Conservation (phyloP, 2,329 filamentous ascomycete species). For the Aspergillus unguis region DNA sequence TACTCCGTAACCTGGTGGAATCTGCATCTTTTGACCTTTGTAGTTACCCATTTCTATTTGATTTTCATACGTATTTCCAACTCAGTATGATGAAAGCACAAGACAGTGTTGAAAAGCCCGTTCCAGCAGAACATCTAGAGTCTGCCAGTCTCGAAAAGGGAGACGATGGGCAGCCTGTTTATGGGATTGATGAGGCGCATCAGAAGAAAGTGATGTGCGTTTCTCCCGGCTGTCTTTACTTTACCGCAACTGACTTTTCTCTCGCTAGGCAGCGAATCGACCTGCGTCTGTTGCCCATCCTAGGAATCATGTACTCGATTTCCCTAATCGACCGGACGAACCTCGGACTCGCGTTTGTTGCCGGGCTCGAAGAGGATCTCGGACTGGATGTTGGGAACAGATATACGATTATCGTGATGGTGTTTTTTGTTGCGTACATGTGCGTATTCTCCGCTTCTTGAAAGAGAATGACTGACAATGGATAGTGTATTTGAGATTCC, state of each 20-base stretch:
- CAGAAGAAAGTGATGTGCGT: slow-evolving; percentile 16
- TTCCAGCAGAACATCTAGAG: slow-evolving; percentile 8
- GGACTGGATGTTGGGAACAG: slow-evolving; percentile 22
- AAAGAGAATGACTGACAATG: neutral
- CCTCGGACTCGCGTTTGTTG: slow-evolving; percentile 31
- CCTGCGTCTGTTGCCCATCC: slow-evolving; percentile 38
- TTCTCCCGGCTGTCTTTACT: neutral
- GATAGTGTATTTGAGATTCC: slow-evolving; percentile 13
- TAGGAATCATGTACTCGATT: slow-evolving; percentile 40
- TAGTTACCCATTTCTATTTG: too few relatives aligned
- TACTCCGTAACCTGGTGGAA: too few relatives aligned
- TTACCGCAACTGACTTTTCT: neutral
- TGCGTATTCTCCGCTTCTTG: slow-evolving; percentile 9
- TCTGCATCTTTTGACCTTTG: too few relatives aligned
- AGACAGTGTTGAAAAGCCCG: slow-evolving; percentile 4
- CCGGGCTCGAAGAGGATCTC: slow-evolving; percentile 28
- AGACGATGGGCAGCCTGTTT: slow-evolving; percentile 1
- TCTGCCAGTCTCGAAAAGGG: slow-evolving; percentile 9
- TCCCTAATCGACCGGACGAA: slow-evolving; percentile 40
- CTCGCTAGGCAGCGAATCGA: slow-evolving; percentile 23
- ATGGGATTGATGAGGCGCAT: slow-evolving; percentile 15
- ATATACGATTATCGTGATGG: slow-evolving; percentile 28
- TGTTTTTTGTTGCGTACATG: slow-evolving; percentile 28
- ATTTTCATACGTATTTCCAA: too few relatives aligned
- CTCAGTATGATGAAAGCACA: too few relatives aligned